phyloP scores from a whole-genome alignment of 805 yeast species.

The Kodamaea jinghongensis region DNA sequence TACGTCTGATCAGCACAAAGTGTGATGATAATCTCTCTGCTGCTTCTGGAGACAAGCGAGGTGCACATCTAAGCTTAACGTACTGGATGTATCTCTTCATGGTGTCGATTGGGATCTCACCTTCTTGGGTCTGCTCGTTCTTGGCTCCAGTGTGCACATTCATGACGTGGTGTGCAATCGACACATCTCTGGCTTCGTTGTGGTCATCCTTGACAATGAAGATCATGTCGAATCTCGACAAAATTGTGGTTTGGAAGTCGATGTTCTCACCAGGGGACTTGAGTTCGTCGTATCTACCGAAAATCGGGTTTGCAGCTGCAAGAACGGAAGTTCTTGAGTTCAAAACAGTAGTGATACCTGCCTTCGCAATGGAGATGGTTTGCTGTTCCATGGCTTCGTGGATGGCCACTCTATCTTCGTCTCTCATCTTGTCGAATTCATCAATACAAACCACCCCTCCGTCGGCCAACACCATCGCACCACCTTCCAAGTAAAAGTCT shows the following conservation, averaged over 20 bases:
- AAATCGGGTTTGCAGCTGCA: conserved; percentile 97
- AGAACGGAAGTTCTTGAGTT: conserved; percentile 95
- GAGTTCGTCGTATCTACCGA: conserved; percentile 94
- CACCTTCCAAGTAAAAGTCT: conserved; percentile 96
- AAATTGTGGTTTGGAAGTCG: conserved; percentile 94
- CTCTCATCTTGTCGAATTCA: conserved; percentile 99
- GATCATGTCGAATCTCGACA: conserved; percentile 98
- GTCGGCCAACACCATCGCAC: conserved; percentile 99
- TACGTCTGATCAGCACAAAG: conserved; percentile 85
- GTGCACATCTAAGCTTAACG: conserved; percentile 89
- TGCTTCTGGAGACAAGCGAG: conserved; percentile 84
- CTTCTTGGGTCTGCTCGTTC: conserved; percentile 48
- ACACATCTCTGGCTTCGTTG: conserved; percentile 76
- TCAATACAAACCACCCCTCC: conserved; percentile 99
- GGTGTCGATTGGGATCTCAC: conserved; percentile 84
- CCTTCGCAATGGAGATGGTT: conserved; percentile 97
- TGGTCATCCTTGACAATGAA: conserved; percentile 96
- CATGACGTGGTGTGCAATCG: conserved; percentile 94
- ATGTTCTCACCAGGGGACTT: conserved; percentile 97
- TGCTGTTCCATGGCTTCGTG: conserved; percentile 99
- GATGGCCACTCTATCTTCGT: conserved; percentile 96
- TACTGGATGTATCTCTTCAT: conserved; percentile 93
- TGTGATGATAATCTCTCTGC: conserved; percentile 87
- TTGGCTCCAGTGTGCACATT: conserved; percentile 83
- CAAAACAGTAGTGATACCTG: conserved; percentile 95